Evolutionary conservation across 805 yeast species (phyloP).

Genomic region (Tetrapisispora arboricola): DNA sequence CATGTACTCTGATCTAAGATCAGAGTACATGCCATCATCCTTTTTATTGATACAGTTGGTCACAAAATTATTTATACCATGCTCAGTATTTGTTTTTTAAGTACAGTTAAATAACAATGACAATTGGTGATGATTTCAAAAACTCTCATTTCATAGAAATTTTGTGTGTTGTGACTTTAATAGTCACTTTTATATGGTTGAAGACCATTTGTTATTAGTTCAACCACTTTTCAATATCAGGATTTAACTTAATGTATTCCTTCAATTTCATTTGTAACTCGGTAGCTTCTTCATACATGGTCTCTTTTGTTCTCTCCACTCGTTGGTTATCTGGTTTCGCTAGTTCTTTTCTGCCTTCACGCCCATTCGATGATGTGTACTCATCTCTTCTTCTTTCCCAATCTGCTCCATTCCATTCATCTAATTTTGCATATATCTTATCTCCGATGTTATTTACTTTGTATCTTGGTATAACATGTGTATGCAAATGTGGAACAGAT

Average conservation of each 20-base stretch:
- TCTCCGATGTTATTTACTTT: constrained; percentile 52
- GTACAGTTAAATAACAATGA: too few species aligned
- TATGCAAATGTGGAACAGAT: constrained; percentile 88
- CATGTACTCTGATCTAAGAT: too few species aligned
- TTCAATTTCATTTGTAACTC: constrained; percentile 37
- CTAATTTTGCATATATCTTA: constrained; percentile 58
- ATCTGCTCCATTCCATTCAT: constrained; percentile 38
- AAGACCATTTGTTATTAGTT: neutral
- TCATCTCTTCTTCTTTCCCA: constrained; percentile 25
- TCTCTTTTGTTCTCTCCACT: constrained; percentile 44
- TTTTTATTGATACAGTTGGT: too few species aligned
- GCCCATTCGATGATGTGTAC: constrained; percentile 17
- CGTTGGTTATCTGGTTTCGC: constrained; percentile 45
- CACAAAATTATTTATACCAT: too few species aligned
- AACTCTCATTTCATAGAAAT: too few species aligned
- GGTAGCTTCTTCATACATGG: constrained; percentile 63
- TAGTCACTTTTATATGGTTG: too few species aligned
- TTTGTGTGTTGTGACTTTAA: too few species aligned
- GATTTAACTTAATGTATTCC: constrained; percentile 8
- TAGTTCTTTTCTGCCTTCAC: constrained; percentile 18
- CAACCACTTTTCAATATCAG: constrained; percentile 6
- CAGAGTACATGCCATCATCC: too few species aligned
- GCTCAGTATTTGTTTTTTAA: too few species aligned
- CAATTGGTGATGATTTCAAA: too few species aligned
- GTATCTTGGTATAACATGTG: constrained; percentile 85